Conservation (phyloP, 768 basidiomycete species). For the Lactifluus echinatus region DNA sequence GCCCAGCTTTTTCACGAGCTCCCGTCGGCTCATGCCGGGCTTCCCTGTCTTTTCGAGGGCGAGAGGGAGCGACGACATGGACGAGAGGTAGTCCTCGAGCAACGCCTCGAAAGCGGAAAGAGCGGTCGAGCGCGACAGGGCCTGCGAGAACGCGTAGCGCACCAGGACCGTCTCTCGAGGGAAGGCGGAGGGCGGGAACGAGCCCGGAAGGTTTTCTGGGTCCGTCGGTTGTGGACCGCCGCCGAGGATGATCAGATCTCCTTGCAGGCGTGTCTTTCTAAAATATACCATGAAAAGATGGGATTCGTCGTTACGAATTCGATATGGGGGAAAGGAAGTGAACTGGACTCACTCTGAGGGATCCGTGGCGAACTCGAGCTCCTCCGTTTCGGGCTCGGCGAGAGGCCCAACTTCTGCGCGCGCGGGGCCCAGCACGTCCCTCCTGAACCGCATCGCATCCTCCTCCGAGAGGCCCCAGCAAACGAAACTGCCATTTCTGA, state of each 20-base stretch:
- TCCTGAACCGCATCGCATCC: slow-evolving; percentile 60
- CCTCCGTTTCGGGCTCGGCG: slow-evolving; percentile 71
- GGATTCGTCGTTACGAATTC: too few species aligned
- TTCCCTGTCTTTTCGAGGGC: slow-evolving; percentile 71
- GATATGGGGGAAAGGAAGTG: background rate
- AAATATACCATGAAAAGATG: too few species aligned
- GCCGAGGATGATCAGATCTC: slow-evolving; percentile 87
- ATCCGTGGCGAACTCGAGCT: slow-evolving; percentile 88
- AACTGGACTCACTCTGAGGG: slow-evolving; percentile 60
- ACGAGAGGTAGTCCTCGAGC: slow-evolving; percentile 74
- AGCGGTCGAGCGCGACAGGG: slow-evolving; percentile 81
- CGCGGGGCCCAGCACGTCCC: slow-evolving; percentile 47
- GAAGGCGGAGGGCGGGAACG: slow-evolving; percentile 42
- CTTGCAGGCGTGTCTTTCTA: slow-evolving; percentile 81
- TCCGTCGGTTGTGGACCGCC: slow-evolving; percentile 52
- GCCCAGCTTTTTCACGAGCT: slow-evolving; percentile 87
- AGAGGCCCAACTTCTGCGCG: slow-evolving; percentile 58
- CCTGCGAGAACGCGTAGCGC: slow-evolving; percentile 88
- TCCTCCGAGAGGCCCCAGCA: slow-evolving; percentile 81
- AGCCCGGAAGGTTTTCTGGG: slow-evolving; percentile 35
- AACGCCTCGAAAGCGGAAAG: slow-evolving; percentile 82
- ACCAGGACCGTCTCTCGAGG: slow-evolving; percentile 70
- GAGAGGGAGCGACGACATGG: slow-evolving; percentile 72
- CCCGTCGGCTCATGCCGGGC: slow-evolving; percentile 71
- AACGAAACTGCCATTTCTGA: slow-evolving; percentile 81